phyloP scores from a whole-genome alignment of 78 protist species.

The Pelomyxa schiedti region DNA sequence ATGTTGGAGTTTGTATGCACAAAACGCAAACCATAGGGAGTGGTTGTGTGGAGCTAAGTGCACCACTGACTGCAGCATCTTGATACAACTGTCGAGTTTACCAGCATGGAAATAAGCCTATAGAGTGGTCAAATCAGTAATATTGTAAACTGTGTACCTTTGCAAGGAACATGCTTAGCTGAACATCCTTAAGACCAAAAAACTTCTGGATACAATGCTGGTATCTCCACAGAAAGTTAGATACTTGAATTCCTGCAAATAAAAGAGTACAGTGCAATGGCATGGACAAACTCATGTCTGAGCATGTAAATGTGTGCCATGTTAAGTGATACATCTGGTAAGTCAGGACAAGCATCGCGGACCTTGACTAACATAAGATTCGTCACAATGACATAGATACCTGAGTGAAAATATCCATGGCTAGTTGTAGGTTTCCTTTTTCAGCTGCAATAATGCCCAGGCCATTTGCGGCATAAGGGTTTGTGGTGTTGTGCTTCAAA shows the following conservation, averaged over 20 bases:
- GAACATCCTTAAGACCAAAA: conserved; percentile 3
- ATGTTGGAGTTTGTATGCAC: too few species aligned
- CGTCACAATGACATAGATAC: conserved; percentile 26
- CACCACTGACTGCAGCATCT: conserved; percentile 27
- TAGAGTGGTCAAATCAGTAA: conserved; percentile 11
- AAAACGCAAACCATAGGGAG: conserved; percentile 25
- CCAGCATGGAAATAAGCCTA: too few species aligned
- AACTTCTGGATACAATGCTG: conserved; percentile 43
- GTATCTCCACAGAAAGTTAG: conserved; percentile 3
- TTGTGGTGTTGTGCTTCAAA: conserved; percentile 20
- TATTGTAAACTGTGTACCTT: conserved; percentile 30
- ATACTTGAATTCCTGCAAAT: neutral
- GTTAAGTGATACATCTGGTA: neutral
- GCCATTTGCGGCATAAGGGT: conserved; percentile 65
- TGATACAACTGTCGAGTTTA: too few species aligned
- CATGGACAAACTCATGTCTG: conserved; percentile 10
- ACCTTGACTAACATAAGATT: conserved; percentile 4
- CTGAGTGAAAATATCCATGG: conserved; percentile 40
- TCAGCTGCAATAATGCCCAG: conserved; percentile 51
- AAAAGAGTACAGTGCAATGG: neutral
- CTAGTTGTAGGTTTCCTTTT: conserved; percentile 22
- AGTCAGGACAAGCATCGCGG: neutral
- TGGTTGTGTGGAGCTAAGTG: conserved; percentile 9
- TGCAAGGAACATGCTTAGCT: conserved; percentile 16
- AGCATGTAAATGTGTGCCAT: neutral